Evolutionary conservation across 805 yeast genomes (phyloP).

Genomic region (Dipodascus albidus): DNA sequence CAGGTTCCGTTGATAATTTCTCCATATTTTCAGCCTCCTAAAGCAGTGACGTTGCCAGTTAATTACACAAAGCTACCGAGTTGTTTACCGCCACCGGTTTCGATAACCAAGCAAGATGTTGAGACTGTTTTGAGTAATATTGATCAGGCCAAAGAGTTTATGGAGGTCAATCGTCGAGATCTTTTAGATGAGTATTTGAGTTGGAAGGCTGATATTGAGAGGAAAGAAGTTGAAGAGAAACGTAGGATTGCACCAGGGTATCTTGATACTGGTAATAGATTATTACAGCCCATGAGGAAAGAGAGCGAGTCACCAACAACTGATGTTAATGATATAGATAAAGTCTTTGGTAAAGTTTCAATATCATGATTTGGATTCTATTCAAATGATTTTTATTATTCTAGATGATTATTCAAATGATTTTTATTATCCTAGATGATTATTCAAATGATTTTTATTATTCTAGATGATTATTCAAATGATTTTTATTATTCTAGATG

Average conservation of each 20-base stretch:
- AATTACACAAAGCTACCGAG: constrained; percentile 33
- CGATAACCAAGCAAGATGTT: constrained; percentile 22
- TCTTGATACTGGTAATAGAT: constrained; percentile 20
- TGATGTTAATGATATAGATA: constrained; percentile 14
- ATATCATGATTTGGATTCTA: background rate
- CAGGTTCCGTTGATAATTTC: constrained; percentile 47
- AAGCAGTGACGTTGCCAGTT: constrained; percentile 40
- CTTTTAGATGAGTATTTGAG: constrained; percentile 19
- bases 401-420: too few relatives aligned
- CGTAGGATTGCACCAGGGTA: constrained; percentile 35
- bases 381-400: background rate
- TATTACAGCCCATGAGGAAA: constrained; percentile 18
- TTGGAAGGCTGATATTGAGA: constrained; percentile 24
- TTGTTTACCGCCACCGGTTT: constrained; percentile 23
- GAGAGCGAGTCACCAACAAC: background rate
- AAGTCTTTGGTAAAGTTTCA: constrained; percentile 18
- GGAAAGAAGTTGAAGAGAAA: constrained; percentile 16
- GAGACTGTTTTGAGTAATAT: constrained; percentile 26
- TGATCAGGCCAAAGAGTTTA: constrained; percentile 19
- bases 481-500: too few relatives aligned
- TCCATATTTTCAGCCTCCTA: constrained; percentile 42
- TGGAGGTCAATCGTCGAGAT: constrained; percentile 18
- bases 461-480: too few relatives aligned
- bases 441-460: too few relatives aligned
- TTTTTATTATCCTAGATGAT: too few relatives aligned